Conservation (phyloP, 176 grass and related monocot genomes). For the Themeda triandra region DNA sequence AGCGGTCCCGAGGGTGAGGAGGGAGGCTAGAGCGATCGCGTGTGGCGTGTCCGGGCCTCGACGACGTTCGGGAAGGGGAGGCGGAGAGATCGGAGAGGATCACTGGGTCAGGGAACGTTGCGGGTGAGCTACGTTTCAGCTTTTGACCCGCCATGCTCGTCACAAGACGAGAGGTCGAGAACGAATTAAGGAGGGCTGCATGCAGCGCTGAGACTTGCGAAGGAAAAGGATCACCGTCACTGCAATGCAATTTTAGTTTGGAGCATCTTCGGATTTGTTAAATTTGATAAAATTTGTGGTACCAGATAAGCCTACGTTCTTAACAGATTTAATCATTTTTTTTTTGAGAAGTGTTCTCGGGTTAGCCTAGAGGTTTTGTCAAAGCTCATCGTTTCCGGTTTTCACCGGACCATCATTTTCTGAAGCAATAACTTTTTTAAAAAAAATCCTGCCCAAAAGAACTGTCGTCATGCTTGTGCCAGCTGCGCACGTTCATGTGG, state of each 20-base stretch:
- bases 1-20: not conserved
- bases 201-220: not conserved
- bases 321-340: no score
- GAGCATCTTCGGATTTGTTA: not conserved
- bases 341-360: no score
- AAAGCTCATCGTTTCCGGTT: no score
- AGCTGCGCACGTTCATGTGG: no score
- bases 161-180: not conserved
- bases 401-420: no score
- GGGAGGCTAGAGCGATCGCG: not conserved
- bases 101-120: not conserved
- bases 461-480: no score
- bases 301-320: no score
- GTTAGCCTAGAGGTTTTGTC: no score
- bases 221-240: not conserved
- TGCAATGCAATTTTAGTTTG: not conserved
- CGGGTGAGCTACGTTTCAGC: conserved; percentile 1
- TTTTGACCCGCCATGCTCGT: conserved; percentile 14
- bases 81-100: not conserved
- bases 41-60: not conserved
- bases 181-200: not conserved
- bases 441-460: no score
- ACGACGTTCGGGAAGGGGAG: not conserved
- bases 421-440: no score
- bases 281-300: not conserved